These are phyloP conservation scores for Cafeteria roenbergensis DNA, from an alignment of 108 stramenopile species.

Conservation along the genomic window DNA sequence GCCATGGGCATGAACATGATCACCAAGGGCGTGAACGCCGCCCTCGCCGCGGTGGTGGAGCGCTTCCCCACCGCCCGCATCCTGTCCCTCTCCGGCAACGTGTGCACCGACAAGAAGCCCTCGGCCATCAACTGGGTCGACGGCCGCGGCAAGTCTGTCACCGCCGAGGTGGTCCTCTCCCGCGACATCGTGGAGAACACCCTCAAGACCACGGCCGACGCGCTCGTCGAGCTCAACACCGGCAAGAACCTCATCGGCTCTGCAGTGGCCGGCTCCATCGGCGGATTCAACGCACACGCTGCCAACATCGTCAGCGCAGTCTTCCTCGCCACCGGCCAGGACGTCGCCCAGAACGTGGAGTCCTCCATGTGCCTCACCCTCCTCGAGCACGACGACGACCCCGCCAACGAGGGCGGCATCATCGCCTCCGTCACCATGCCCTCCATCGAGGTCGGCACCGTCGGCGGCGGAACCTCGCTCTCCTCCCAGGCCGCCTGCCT, in stretches of 20 bases:
- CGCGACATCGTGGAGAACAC: conserved; percentile 62
- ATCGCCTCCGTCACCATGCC: conserved; percentile 81
- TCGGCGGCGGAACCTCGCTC: conserved; percentile 87
- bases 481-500: conserved; percentile 84
- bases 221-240: conserved; percentile 73
- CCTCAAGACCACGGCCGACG: conserved; percentile 78
- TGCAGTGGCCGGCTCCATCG: conserved; percentile 84
- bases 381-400: conserved; percentile 8
- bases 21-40: conserved; percentile 71
- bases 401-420: conserved; percentile 19
- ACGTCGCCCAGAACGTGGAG: conserved; percentile 98
- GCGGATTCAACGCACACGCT: conserved; percentile 96
- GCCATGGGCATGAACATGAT: conserved; percentile 99
- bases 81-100: conserved; percentile 82
- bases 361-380: conserved; percentile 13
- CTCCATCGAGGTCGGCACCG: conserved; percentile 90
- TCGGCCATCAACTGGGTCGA: conserved; percentile 94
- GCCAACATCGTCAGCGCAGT: conserved; percentile 93
- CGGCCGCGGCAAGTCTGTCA: conserved; percentile 88
- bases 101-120: conserved; percentile 98
- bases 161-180: conserved; percentile 78
- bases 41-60: conserved; percentile 62
- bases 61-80: conserved; percentile 59
- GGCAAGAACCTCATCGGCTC: conserved; percentile 94
- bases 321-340: conserved; percentile 93